Evolutionary conservation across 2,329 filamentous ascomycete genomes (phyloP).

Genomic region (Lanzia echinophila): DNA sequence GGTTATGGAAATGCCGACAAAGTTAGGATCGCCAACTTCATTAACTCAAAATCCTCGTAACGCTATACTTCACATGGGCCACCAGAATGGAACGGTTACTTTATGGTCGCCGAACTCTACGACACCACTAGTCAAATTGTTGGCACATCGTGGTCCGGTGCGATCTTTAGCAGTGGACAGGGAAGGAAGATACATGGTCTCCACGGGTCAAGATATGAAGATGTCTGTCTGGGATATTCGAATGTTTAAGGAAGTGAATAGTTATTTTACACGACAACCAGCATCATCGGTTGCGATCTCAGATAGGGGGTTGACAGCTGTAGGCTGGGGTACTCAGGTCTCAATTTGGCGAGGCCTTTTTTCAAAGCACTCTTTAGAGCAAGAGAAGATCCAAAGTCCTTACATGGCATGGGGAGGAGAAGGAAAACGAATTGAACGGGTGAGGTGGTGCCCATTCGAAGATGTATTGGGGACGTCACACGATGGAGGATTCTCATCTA

Average conservation of each 20-base stretch:
- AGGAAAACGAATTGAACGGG: constrained; percentile 69
- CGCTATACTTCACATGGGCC: constrained; percentile 83
- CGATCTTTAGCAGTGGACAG: constrained; percentile 78
- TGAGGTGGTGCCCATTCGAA: constrained; percentile 91
- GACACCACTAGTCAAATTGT: constrained; percentile 81
- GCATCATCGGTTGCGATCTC: constrained; percentile 82
- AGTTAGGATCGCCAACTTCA: constrained; percentile 74
- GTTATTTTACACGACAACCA: constrained; percentile 76
- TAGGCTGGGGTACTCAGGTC: constrained; percentile 84
- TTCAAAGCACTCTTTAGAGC: constrained; percentile 61
- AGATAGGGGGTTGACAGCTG: constrained; percentile 78
- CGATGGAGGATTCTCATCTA: constrained; percentile 77
- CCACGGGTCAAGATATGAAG: constrained; percentile 78
- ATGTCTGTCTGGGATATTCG: constrained; percentile 97
- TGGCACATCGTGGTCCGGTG: constrained; percentile 85
- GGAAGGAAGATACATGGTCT: constrained; percentile 92
- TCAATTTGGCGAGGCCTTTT: constrained; percentile 91
- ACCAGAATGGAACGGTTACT: constrained; percentile 91
- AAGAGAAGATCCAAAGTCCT: constrained; percentile 74
- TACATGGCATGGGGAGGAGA: constrained; percentile 94
- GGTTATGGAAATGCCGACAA: constrained; percentile 78
- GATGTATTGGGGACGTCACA: constrained; percentile 85
- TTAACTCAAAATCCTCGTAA: constrained; percentile 88
- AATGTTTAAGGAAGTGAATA: constrained; percentile 88
- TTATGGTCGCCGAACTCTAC: constrained; percentile 92